Base-by-base conservation (phyloP, 306 rosid genomes). In the Vigna mungo region DNA sequence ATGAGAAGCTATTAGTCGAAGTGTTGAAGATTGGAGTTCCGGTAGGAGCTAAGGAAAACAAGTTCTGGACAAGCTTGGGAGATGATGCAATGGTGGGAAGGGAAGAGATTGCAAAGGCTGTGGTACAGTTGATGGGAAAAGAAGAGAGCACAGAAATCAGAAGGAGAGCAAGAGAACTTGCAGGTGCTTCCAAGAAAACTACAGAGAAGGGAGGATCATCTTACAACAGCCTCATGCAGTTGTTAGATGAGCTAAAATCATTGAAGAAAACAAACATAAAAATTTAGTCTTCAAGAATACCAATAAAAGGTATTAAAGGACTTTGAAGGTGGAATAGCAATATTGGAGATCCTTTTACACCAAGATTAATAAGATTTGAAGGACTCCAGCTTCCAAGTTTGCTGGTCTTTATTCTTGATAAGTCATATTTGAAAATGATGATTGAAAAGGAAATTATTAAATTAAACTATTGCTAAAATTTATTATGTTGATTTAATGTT, bases 201-300 rank as follows among this genome's bases (percentile, higher is more conserved):
- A 59, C 25, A 15, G 67, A 81, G 46, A 14, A 75, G 32, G 84
- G 77, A 59, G 81, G 81, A 37, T 17, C 77, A 3, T 81, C 84
- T 39, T 68, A 68, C 66, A 75, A 68, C 49, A 81, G 60, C 65
- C 68, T 81, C 68, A 59, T 81, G 58, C 67, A 39, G 52, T 49
- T 81, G 30, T 37, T 75, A 13, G 73, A 69, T 59, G 81, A 81
- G 73, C 4, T 75, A 13, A 75, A 69, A 25, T 75, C 85, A 68
- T 39, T 75, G 73, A 81, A 81, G 58, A 71, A 17, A 55, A 68
- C 4, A 2, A n/a, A 41, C 11, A 51, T 7, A 48, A 55, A 6
- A 5, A 53, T 9, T 77, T 30, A 2, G n/a, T 14, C 25, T 20
- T 37, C 9, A 14, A 14, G 39, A 72, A 4, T 23, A n/a, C n/a